Evolutionary conservation across 352 stramenopile species (phyloP).

Genomic region (Pythium utonaiense): DNA sequence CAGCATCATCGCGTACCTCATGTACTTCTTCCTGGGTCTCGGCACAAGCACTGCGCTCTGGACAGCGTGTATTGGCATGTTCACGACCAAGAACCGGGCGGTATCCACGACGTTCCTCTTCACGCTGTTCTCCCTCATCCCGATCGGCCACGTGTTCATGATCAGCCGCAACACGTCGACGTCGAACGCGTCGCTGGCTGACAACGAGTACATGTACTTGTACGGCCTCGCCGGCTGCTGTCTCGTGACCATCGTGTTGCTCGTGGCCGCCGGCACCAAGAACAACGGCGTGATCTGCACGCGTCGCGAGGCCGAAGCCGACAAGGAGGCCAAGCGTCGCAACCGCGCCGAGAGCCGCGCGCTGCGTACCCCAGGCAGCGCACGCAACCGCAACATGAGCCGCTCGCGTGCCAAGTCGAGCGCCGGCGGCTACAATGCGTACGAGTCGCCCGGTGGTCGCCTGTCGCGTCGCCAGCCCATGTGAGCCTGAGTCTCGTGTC

Average conservation of each 20-base stretch:
- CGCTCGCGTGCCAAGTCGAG: conserved; percentile 57
- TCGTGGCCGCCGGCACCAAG: conserved; percentile 49
- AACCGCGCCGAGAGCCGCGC: conserved; percentile 40
- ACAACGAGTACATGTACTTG: conserved; percentile 52
- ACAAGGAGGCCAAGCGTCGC: conserved; percentile 33
- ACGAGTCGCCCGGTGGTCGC: conserved; percentile 43
- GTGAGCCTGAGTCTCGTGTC: not conserved
- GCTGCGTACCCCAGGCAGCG: conserved; percentile 38
- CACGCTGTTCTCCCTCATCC: conserved; percentile 47
- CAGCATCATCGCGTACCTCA: conserved; percentile 52
- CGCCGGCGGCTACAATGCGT: conserved; percentile 46
- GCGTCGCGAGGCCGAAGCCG: conserved; percentile 37
- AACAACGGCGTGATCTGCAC: conserved; percentile 65
- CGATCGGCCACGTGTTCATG: conserved; percentile 59
- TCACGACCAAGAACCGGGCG: conserved; percentile 47
- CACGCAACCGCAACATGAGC: conserved; percentile 55
- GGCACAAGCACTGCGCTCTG: conserved; percentile 57
- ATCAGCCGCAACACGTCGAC: conserved; percentile 24
- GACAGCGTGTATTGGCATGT: conserved; percentile 63
- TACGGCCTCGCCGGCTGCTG: conserved; percentile 47
- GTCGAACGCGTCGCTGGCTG: conserved; percentile 21
- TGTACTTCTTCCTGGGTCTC: conserved; percentile 80
- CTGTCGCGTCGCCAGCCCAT: conserved; percentile 15
- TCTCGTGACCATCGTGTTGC: conserved; percentile 37
- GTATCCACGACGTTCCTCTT: conserved; percentile 54